Percentiles rank a stretch among this genome's conserved stretches.
Conservation (phyloP, 2,329 filamentous ascomycete species). For the Curvularia hawaiiensis region DNA sequence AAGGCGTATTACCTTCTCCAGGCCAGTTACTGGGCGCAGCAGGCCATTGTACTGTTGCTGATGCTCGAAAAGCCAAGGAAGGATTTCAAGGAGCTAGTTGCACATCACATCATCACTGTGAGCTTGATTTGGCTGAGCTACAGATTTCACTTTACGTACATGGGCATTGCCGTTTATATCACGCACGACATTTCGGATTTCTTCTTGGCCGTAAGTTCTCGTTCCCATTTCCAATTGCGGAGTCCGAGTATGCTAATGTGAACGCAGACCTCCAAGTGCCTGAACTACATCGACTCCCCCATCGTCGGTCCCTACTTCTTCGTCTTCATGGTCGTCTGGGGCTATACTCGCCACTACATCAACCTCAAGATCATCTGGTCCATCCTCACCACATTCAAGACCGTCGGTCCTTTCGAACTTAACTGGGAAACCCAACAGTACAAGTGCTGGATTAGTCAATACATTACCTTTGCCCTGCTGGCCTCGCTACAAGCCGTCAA, state of each 20-base stretch:
- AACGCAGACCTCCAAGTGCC: conserved; percentile 78
- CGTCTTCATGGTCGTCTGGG: conserved; percentile 81
- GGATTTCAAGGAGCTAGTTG: conserved; percentile 92
- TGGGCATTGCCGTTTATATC: conserved; percentile 90
- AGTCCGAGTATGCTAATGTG: background rate
- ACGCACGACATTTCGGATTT: conserved; percentile 95
- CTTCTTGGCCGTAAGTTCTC: conserved; percentile 80
- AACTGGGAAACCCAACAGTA: conserved; percentile 79
- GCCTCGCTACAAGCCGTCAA: conserved; percentile 74
- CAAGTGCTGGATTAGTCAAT: conserved; percentile 73
- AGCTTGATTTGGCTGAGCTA: conserved; percentile 85
- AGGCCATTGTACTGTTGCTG: conserved; percentile 84
- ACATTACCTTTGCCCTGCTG: conserved; percentile 70
- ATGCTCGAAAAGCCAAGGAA: conserved; percentile 92
- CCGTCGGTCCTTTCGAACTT: conserved; percentile 74
- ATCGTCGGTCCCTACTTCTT: conserved; percentile 85
- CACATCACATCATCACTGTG: conserved; percentile 89
- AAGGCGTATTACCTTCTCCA: conserved; percentile 97
- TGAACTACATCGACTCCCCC: conserved; percentile 85
- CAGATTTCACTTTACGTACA: conserved; percentile 95
- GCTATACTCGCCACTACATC: conserved; percentile 86
- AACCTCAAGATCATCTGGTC: conserved; percentile 79
- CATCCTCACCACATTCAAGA: conserved; percentile 75
- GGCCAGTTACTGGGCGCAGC: conserved; percentile 94
- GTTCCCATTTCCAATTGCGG: background rate